Base-by-base conservation (phyloP, 306 rosid genomes). In the Albizia julibrissin region DNA sequence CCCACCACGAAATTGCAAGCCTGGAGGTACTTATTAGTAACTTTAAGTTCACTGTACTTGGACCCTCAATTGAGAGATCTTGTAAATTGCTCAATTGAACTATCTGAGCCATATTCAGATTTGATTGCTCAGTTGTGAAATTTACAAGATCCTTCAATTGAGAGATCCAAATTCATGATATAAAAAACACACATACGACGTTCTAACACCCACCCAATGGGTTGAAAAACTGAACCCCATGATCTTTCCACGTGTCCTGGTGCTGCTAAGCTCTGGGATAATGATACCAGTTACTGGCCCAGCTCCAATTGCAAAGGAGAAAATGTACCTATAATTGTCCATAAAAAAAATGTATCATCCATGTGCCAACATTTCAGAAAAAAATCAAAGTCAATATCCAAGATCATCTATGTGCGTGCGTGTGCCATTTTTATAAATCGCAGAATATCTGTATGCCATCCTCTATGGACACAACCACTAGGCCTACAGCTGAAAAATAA, bases 251-350 rank as follows among this genome's bases (percentile, higher is more conserved):
- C 98, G 92, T 6, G 91, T 88, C 81, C 97, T 89, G 62, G 84
- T 86, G 89, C 94, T 91, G 90, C 98, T 92, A 74, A 94, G 94
- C 85, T 94, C 98, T 15, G 98, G 91, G 86, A 94, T 91, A 72
- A 94, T 87, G 37, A 94, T 87, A 62, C 97, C 98, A 33, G 98
- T 94, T 40, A 90, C 92, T 15, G 98, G 97, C 42, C 98, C 98
- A 71, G 98, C 97, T 83, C 97, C 97, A 79, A 92, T 72, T 70
- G 98, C 97, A 71, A 90, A 94, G 79, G 89, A 74, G 83, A 92
- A 92, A 80, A 94, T 94, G 83, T 94, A 94, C 92, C 98, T 92
- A 83, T 22, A 40, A 84, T 85, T 54, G 77, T 33, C 39, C 9
- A 15, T 21, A 10, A n/a, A 65, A 47, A 77, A 78, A 80, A 27